Evolutionary conservation across 1,284 basidiomycete genomes (phyloP), one percentile per base, ranked within the genome.

Genomic region (Vanrija humicola): DNA sequence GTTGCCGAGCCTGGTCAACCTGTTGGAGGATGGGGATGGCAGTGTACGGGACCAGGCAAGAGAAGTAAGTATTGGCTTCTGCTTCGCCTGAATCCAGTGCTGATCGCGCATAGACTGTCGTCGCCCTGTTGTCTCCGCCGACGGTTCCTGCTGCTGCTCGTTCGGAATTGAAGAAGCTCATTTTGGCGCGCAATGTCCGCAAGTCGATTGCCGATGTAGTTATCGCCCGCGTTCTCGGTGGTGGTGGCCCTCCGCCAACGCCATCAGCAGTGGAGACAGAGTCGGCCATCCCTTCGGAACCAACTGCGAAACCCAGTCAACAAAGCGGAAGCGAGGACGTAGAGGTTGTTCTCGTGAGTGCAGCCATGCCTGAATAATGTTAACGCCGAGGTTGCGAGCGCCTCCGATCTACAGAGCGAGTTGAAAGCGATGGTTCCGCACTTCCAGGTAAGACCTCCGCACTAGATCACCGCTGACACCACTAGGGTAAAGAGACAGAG

Each of bases 401-500:
- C 81, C 50, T 82, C 82, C 65, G 95, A 98, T 73, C 75, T 98
- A 40, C 90, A 94, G 67, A 83, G 82, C 56, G 92, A 96, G 65
- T 90, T 97, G 67, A 78, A 82, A 5, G 76, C 78, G 16, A 92
- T 96, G 86, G 70, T 83, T 19, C 87, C 87, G 48, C 79, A 81
- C 55, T 97, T 97, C 67, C 88, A 91, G 75, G 89, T 86, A 68
- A 52, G 68, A 38, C 43, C 3, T 28, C 3, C 28, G 6, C 21
- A 28, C 28, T 6, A 8, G 28, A 28, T 48, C 23, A 23, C 52
- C 54, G 39, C 56, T 47, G 38, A 14, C 28, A 29, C n/a, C 61
- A 54, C 45, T 61, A 92, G 85, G 93, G 92, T 16, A 96, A 86
- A 77, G 96, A 99, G 78, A 91, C 89, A 0, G 95, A 98, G 70